Base-by-base conservation (phyloP, 352 stramenopile species). In the Globisporangium emineosum region DNA sequence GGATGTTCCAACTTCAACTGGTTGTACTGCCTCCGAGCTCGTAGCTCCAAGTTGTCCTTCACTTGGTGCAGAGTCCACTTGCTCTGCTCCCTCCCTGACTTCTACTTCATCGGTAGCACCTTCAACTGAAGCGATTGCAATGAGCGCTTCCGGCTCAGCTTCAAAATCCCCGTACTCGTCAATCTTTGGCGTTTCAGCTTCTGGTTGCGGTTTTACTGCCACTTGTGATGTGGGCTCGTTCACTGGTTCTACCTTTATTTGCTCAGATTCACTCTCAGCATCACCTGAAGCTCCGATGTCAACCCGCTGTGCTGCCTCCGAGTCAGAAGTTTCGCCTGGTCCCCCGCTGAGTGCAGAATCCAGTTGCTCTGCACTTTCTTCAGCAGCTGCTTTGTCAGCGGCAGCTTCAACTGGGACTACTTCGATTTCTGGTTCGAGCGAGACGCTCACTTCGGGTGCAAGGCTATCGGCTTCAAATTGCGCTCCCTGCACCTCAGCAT, bases 121-220 rank as follows among this genome's bases (percentile, higher is more conserved):
- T 40, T 57, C 49, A 21, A 35, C 49, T 21, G 25, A 2, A 42
- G 27, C 3, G 1, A 3, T 32, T 12, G 33, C 8, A 15, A 40
- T 5, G 15, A 5, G 10, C 33, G 45, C 30, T 30, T 58, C 59
- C 0, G n/a, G 37, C 17, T 65, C 49, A 15, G 25, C 25, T 6
- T 65, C 60, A 40, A 65, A 54, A 21, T 59, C 62, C 35, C 62
- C 62, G 27, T 57, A 57, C 32, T 54, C n/a, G 9, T 62, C 53
- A 13, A 51, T 6, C 27, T 53, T 47, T 5, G 23, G 13, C 23
- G 32, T 17, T 12, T 51, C 49, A n/a, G 25, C 25, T 51, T 53
- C 56, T n/a, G 45, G 6, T 15, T 51, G 45, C 45, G 42, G 27
- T 4, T 56, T 2, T n/a, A 12, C 17, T 33, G 5, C 12, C 1